Conservation (phyloP, 306 rosid genomes). For the Cucumis melo region DNA sequence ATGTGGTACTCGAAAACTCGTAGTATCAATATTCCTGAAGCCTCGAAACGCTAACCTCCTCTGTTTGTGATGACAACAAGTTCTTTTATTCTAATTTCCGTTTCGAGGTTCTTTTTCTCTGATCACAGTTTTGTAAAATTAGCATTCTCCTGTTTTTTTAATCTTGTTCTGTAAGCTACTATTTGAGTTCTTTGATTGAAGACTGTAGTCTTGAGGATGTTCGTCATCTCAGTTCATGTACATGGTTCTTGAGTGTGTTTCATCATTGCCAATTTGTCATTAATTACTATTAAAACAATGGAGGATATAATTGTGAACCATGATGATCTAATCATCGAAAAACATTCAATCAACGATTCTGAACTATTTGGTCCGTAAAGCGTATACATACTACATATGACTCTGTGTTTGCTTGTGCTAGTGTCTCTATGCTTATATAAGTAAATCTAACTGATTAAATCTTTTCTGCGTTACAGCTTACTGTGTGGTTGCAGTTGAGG, state of each 20-base stretch:
- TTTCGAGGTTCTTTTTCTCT: neutral
- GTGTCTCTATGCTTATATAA: neutral
- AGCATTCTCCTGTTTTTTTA: neutral
- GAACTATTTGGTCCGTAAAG: too few relatives aligned
- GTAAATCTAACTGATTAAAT: neutral
- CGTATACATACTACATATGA: too few relatives aligned
- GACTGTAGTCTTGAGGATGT: neutral
- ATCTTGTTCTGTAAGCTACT: neutral
- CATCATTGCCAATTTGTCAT: neutral
- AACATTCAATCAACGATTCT: too few relatives aligned
- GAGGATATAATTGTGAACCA: neutral
- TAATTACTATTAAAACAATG: neutral
- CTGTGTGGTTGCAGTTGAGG: slow-evolving; percentile 80
- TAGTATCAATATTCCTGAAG: neutral
- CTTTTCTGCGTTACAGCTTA: slow-evolving; percentile 41
- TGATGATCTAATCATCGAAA: neutral
- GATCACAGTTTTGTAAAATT: neutral
- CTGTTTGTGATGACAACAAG: neutral
- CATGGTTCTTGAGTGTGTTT: neutral
- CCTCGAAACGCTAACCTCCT: neutral
- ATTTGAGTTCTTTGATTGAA: neutral
- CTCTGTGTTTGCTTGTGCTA: neutral
- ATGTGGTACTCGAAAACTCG: neutral
- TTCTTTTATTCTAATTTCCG: neutral
- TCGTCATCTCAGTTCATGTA: neutral